Base-by-base conservation (phyloP, 495 filamentous ascomycete genomes). In the Xylaria sp. region DNA sequence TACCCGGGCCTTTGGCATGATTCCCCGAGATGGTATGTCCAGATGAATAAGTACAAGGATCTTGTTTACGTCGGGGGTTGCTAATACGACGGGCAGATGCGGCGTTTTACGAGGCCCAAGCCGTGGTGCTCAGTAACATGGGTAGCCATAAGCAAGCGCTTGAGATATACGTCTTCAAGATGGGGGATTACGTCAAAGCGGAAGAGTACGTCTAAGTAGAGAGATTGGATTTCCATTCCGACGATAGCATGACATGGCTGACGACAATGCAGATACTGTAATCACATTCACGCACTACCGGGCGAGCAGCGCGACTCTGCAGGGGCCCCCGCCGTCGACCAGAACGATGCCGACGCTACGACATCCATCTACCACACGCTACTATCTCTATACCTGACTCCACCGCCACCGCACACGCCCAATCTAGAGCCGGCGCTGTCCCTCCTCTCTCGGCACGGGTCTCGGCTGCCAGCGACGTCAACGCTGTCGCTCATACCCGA, bases 141-240 rank as follows among this genome's bases (percentile, higher is more conserved):
- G 94, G 93, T 11, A 92, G 94, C 69, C 95, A 99, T 81, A 92
- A 93, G 77, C 93, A 97, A 78, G 95, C 97, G 0, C 81, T 99
- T 26, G 92, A 95, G 79, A 97, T 98, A 31, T 99, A 97, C 77
- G 95, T 98, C 15, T 99, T 97, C 83, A 95, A 95, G 75, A 85
- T 99, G 68, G 81, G 92, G 69, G 91, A 96, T 77, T 93, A 93
- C 70, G 85, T 83, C 4, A 98, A 97, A 78, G 97, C 96, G 58
- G 96, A 99, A 87, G 93, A 97, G 92, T 97, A 85, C 46, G 88
- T 82, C 29, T 53, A 19, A n/a, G n/a, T n/a, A n/a, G n/a, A n/a
- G 63, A 29, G 31, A 33, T 55, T 40, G 61, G 40, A 48, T 70
- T 55, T 37, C 67, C 43, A 70, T 66, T 59, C 35, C 15, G 59